Base-by-base conservation (phyloP, 805 yeast species). In the Sugiyamaella smithiae region DNA sequence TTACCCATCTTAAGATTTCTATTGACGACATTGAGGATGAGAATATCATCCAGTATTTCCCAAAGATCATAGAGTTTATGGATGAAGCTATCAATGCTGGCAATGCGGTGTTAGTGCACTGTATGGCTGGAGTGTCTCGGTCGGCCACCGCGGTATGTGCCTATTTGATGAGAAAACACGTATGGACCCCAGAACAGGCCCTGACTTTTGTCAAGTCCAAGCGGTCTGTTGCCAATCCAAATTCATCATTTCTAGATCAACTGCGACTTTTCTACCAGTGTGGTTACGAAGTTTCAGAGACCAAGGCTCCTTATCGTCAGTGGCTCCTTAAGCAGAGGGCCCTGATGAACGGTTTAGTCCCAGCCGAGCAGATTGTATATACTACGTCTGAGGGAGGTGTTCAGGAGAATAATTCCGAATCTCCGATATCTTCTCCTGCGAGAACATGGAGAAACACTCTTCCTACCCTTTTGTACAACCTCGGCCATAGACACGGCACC, bases 371-470 rank as follows among this genome's bases (percentile, higher is more conserved):
- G 9, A 36, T 45, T 25, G 33, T 45, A 5, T 45, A 45, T 19
- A 45, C 48, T n/a, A 23, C 45, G 31, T 9, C 52, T 17, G 47
- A 45, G 20, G 38, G 29, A 19, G 44, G 16, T 14, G 12, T 28
- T 11, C 26, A 43, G 41, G 19, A 28, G 9, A 19, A 12, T 4
- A 4, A 4, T 19, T 35, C 38, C 22, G 24, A 40, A 2, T 3
- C n/a, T 6, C 36, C 37, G 5, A n/a, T 26, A 16, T 33, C 47
- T 11, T 12, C 25, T 4, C 41, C 43, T 4, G 32, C 40, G 8
- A 17, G 98, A 1, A 77, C 95, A 0, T 98, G 99, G 0, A 93
- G 93, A 64, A 86, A 96, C 1, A 93, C 99, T 0, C 67, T 91
- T 17, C 67, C 93, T 11, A 80, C 97, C 1, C 65, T 93, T 38